Conservation (phyloP, 345 rosid genomes). For the Kernera saxatilis region DNA sequence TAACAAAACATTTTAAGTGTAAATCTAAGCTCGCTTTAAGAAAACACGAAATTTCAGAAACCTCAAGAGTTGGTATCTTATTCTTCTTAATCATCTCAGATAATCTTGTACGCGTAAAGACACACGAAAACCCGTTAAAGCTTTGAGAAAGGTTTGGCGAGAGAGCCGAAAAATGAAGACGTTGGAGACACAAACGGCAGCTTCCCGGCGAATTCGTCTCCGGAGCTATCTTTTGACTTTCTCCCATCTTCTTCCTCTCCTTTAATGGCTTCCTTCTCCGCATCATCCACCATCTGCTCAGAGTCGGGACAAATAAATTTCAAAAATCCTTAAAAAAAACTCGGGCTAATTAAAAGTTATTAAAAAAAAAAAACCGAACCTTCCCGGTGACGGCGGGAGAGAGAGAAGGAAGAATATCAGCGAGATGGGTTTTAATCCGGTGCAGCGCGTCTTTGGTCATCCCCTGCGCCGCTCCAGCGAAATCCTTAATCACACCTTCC, state of each 20-base stretch:
- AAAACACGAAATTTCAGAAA: background rate
- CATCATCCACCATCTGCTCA: constrained; percentile 49
- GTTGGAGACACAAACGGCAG: constrained; percentile 14
- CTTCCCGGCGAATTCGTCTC: background rate
- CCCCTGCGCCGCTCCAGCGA: constrained; percentile 43
- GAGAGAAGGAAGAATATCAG: constrained; percentile 34
- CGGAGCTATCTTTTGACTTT: background rate
- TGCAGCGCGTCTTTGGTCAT: constrained; percentile 45
- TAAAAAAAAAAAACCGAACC: background rate
- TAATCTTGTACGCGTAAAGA: background rate
- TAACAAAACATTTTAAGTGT: background rate
- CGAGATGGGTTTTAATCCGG: constrained; percentile 40
- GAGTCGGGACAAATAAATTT: background rate
- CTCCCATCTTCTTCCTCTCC: constrained; percentile 24
- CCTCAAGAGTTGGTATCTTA: too few species aligned
- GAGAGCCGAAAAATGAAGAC: constrained; percentile 22
- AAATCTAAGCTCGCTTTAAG: background rate
- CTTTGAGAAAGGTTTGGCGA: constrained; percentile 25
- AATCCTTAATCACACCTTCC: constrained; percentile 39
- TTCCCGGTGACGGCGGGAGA: constrained; percentile 38
- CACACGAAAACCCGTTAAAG: background rate
- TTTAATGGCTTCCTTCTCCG: constrained; percentile 38
- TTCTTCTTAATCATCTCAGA: too few species aligned
- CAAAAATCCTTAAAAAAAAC: background rate
- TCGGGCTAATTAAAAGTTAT: background rate